These are phyloP conservation scores for Cryphonectria nitschkei DNA, from an alignment of 2,329 filamentous ascomycete genomes.

Conservation along the genomic window DNA sequence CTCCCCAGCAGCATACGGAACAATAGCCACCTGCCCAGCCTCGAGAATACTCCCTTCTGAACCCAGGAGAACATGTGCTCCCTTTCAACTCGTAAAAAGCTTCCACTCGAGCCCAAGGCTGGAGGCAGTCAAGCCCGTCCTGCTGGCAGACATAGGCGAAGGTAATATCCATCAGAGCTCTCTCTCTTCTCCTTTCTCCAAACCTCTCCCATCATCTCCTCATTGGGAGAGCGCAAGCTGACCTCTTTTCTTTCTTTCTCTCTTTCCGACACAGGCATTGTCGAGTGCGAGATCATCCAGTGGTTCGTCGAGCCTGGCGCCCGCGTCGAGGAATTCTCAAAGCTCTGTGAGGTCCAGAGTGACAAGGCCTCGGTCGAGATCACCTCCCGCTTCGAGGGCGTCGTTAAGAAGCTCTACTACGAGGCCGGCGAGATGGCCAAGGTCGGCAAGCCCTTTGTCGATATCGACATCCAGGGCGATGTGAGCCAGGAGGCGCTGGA, in stretches of 20 bases:
- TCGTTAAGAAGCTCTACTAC: constrained; percentile 95
- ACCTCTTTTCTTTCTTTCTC: constrained; percentile 6
- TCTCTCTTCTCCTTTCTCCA: neutral
- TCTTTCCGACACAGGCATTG: constrained; percentile 72
- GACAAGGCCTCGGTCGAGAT: constrained; percentile 94
- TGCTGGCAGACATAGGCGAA: constrained; percentile 86
- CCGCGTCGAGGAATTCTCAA: constrained; percentile 95
- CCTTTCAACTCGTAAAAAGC: constrained; percentile 38
- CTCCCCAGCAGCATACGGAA: constrained; percentile 27
- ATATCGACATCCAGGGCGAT: constrained; percentile 88
- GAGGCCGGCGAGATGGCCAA: constrained; percentile 95
- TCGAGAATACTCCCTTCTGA: constrained; percentile 19
- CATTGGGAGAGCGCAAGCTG: constrained; percentile 1
- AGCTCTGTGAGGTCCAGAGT: constrained; percentile 96
- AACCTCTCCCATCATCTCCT: neutral
- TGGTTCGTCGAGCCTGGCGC: constrained; percentile 98
- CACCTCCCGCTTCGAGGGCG: constrained; percentile 90
- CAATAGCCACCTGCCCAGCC: neutral
- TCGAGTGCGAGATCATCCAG: constrained; percentile 98
- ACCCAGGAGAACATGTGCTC: constrained; percentile 9
- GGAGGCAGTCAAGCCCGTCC: constrained; percentile 73
- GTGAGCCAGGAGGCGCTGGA: constrained; percentile 65
- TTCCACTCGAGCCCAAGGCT: constrained; percentile 56
- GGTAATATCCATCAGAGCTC: constrained; percentile 51
- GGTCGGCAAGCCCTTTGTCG: constrained; percentile 90